Evolutionary conservation across 495 filamentous ascomycete genomes (phyloP), one percentile per base, ranked within the genome.

Genomic region (Apiosordaria backusii): DNA sequence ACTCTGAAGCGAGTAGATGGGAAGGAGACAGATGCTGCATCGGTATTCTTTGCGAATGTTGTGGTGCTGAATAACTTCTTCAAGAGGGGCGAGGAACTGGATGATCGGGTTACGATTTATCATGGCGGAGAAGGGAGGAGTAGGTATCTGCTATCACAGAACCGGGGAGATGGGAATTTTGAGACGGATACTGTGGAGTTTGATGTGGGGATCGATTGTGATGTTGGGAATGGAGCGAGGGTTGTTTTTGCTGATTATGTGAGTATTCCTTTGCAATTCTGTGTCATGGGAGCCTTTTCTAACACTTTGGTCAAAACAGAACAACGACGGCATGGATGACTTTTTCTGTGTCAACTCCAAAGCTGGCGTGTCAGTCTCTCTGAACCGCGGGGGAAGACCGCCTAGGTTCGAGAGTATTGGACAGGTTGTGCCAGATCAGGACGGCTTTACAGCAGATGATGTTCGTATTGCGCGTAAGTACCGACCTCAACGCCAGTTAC

Each of bases 291-390:
- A n/a, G 13, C 26, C 16, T 19, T 19, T 18, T 2, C 35, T 45
- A 13, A 45, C 35, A 1, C 9, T 10, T 2, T 55, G 26, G 29
- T 22, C 22, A n/a, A 19, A 53, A 63, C 29, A 63, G 61, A 63
- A 63, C 40, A 63, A 63, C 35, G 61, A 63, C 15, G 61, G 61
- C n/a, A 16, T 63, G 24, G 61, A 63, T 27, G 61, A 63, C 40
- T 63, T 63, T 27, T 63, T 52, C 50, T 63, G 61, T 25, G 23
- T 63, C 19, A 63, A 54, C 10, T 2, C 18, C 9, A 29, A 54
- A 10, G 19, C 61, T 0, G 61, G 35, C 50, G 25, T 63, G 4
- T 21, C 45, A n/a, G 61, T 63, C 19, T 50, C 61, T 9, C n/a
- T 63, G 35, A 63, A 63, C 61, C 61, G 61, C 18, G 61, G 61